Evolutionary conservation across 2,329 filamentous ascomycete species (phyloP).

Genomic region (Epicoccum sorghinum): DNA sequence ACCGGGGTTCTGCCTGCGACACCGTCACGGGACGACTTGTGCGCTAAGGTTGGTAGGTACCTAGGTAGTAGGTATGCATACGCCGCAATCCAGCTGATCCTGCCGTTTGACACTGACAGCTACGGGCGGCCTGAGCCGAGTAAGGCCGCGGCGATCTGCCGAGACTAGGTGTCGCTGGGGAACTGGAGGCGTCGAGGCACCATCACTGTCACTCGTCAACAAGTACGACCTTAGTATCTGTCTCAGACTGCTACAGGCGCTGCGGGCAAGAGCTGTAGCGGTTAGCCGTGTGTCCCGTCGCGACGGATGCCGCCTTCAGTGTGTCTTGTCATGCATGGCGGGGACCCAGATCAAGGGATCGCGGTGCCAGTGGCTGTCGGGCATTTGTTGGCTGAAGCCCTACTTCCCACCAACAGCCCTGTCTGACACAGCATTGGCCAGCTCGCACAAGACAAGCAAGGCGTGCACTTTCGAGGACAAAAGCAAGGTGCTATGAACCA

Average conservation of each 20-base stretch:
- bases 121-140: conserved; percentile 1
- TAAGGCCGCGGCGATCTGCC: conserved; percentile 2
- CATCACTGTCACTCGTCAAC: neutral
- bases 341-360: neutral
- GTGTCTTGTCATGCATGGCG: conserved; percentile 11
- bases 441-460: too few species aligned
- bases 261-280: neutral
- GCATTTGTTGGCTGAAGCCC: neutral
- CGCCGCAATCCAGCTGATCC: conserved; percentile 11
- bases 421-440: neutral
- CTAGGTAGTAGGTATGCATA: too few species aligned
- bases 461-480: neutral
- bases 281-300: neutral
- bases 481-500: neutral
- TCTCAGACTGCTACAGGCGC: neutral
- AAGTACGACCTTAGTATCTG: neutral
- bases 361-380: conserved; percentile 5
- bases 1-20: neutral
- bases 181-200: conserved; percentile 1
- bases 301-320: neutral
- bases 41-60: neutral
- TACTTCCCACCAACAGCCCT: neutral
- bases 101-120: conserved; percentile 8
- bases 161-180: neutral
- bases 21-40: neutral